Base-by-base conservation (phyloP, 257 asterid species). In the Osmanthus fragrans region DNA sequence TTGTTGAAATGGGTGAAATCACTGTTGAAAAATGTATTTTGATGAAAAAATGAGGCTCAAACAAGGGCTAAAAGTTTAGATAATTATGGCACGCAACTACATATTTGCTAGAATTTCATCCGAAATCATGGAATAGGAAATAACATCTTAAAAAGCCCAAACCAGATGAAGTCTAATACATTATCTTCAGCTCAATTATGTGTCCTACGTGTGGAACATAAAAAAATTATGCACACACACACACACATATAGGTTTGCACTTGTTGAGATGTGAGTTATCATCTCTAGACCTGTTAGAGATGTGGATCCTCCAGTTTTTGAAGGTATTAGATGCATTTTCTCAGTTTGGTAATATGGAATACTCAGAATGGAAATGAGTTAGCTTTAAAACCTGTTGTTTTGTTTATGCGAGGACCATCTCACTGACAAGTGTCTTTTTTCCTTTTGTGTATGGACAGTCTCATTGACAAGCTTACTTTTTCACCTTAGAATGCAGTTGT, bases 261-360 rank as follows among this genome's bases (percentile, higher is more conserved):
- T 0, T 33, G 37, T 47, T 58, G 65, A 47, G 33, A 63, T 67
- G 66, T 68, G 69, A 32, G 23, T 63, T 72, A 74, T 56, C 80
- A 78, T 21, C 5, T 15, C 33, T 36, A 60, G 39, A 27, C 39
- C 39, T 73, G 11, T 5, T 18, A 56, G 49, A 70, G 70, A 56
- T 70, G 63, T 37, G 69, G 60, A 51, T 21, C 58, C 69, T 77
- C 58, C 76, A 58, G 69, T 30, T 40, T 3, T 27, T 33, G 75
- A 70, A 70, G 71, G 39, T 69, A 47, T 36, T 74, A 47, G 29
- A 58, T 60, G 74, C 77, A 25, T 40, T 13, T 70, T 34, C 39
- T 21, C 65, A 67, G n/a, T 71, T 63, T 67, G 49, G 30, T 36
- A 6, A 36, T 33, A 56, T 64, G 12, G 29, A 75, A 51, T 63